phyloP scores from a whole-genome alignment of 129 eudicot species.

The Daucus carota region DNA sequence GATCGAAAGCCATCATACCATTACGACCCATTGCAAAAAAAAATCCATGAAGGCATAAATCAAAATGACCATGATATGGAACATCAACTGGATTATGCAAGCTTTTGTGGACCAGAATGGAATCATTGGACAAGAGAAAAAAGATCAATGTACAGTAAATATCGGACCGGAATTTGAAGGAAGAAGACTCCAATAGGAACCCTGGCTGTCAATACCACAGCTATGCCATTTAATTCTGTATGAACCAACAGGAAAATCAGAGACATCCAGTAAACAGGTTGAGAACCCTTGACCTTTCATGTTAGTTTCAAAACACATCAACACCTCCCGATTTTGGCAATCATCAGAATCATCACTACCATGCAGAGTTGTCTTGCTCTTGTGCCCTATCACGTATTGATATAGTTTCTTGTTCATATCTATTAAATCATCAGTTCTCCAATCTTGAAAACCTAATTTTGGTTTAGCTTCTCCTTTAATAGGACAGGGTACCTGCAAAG shows the following conservation, averaged over 20 bases:
- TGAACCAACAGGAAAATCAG: constrained; percentile 57
- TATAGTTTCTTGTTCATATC: constrained; percentile 48
- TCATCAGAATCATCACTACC: constrained; percentile 14
- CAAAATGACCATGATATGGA: too few species aligned
- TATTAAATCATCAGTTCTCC: constrained; percentile 35
- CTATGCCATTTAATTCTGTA: constrained; percentile 74
- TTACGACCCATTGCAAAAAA: too few species aligned
- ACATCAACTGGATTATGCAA: too few species aligned
- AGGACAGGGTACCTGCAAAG: constrained; percentile 17
- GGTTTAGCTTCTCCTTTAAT: constrained; percentile 19
- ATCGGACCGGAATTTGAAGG: constrained; percentile 45
- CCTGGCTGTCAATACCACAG: constrained; percentile 48
- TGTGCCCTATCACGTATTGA: constrained; percentile 32
- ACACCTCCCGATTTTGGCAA: constrained; percentile 27
- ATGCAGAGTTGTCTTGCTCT: background rate
- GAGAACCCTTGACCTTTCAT: constrained; percentile 69
- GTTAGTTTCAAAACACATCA: constrained; percentile 42
- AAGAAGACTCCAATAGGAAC: constrained; percentile 66
- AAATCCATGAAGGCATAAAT: too few species aligned
- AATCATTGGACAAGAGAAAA: background rate
- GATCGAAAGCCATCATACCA: too few species aligned
- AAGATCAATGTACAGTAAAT: constrained; percentile 28
- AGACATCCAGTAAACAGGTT: constrained; percentile 62
- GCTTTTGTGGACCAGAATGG: background rate
- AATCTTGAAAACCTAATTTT: constrained; percentile 20